These are phyloP conservation scores for Lotus japonicus DNA, from an alignment of 306 rosid species.

Conservation along the genomic window DNA sequence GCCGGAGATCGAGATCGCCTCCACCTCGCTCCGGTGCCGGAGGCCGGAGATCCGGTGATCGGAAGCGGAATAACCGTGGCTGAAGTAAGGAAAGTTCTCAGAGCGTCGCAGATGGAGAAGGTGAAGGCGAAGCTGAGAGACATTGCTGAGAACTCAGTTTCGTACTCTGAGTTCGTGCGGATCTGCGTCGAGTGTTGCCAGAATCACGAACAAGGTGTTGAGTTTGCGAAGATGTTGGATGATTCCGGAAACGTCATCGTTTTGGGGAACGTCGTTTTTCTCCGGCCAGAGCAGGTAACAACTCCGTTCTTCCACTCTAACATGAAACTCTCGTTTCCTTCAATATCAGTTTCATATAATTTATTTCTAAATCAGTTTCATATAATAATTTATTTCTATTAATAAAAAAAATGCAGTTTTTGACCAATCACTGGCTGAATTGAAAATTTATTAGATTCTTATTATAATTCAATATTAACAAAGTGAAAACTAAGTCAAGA, in stretches of 20 bases:
- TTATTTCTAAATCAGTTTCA: too few species aligned
- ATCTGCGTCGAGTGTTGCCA: slow-evolving; percentile 53
- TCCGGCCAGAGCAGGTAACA: slow-evolving; percentile 74
- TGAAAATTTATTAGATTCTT: too few species aligned
- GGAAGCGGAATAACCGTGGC: slow-evolving; percentile 38
- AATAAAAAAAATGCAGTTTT: too few species aligned
- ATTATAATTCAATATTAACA: too few species aligned
- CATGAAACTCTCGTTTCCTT: too few species aligned
- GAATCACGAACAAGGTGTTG: slow-evolving; percentile 46
- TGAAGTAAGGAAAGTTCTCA: slow-evolving; percentile 67
- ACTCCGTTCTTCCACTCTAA: too few species aligned
- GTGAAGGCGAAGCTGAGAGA: slow-evolving; percentile 51
- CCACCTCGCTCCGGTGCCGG: background rate
- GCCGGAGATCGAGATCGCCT: too few species aligned
- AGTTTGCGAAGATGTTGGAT: slow-evolving; percentile 66
- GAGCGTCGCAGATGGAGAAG: slow-evolving; percentile 52
- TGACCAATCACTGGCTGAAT: too few species aligned
- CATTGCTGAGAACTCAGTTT: slow-evolving; percentile 41
- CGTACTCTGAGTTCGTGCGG: slow-evolving; percentile 43
- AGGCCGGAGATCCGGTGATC: background rate
- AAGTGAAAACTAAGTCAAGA: too few species aligned
- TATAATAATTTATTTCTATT: too few species aligned
- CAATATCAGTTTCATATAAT: too few species aligned
- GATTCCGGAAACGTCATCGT: slow-evolving; percentile 78
- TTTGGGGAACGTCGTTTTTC: slow-evolving; percentile 69